These are phyloP conservation scores for Chalara sp. DNA, from an alignment of 2,329 filamentous ascomycete species.

Conservation along the genomic window DNA sequence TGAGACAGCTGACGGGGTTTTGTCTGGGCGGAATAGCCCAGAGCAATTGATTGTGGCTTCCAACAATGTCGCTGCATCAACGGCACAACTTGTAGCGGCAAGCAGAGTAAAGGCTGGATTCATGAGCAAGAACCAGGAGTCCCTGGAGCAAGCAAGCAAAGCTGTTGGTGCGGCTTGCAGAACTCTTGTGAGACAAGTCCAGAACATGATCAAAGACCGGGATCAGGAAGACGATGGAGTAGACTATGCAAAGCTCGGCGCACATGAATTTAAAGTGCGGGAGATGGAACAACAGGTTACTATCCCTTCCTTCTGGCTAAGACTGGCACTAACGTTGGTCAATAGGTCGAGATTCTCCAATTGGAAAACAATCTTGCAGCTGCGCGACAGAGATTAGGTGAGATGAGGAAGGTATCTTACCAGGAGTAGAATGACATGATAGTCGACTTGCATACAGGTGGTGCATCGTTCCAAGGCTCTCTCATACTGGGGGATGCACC, in stretches of 20 bases:
- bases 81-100: constrained; percentile 91
- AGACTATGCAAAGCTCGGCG: constrained; percentile 82
- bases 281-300: constrained; percentile 99
- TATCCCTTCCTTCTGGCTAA: constrained; percentile 16
- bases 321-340: constrained; percentile 9
- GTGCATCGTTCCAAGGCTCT: too few species aligned
- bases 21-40: constrained; percentile 83
- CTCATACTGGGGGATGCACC: too few species aligned
- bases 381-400: constrained; percentile 77
- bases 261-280: constrained; percentile 95
- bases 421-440: constrained; percentile 17
- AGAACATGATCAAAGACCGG: constrained; percentile 85
- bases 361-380: constrained; percentile 79
- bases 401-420: constrained; percentile 64
- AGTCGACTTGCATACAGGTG: too few species aligned
- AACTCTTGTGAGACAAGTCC: constrained; percentile 83
- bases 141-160: constrained; percentile 84
- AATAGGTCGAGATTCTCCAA: constrained; percentile 90
- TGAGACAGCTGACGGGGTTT: constrained; percentile 93
- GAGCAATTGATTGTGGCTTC: constrained; percentile 97
- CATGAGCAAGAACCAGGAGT: constrained; percentile 95
- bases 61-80: constrained; percentile 93
- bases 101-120: constrained; percentile 95
- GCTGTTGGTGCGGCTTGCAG: constrained; percentile 87
- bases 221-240: constrained; percentile 74